These are phyloP conservation scores for Neurospora sp. DNA, from an alignment of 2,329 filamentous ascomycete species.

Conservation along the genomic window DNA sequence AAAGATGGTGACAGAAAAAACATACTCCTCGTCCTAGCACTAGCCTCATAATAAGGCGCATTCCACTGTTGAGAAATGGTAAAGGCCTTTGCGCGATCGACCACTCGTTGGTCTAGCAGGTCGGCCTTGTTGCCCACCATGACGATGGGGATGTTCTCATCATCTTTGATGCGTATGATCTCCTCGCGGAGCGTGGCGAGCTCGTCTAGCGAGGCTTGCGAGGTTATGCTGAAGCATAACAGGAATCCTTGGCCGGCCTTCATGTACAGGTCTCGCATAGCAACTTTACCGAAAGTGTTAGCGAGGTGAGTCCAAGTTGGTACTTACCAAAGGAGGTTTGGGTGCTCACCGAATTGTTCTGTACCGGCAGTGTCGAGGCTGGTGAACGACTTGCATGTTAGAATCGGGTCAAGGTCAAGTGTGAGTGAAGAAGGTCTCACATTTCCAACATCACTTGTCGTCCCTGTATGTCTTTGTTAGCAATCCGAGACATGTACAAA, in stretches of 20 bases:
- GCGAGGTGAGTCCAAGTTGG: background rate
- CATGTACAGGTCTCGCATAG: conserved; percentile 79
- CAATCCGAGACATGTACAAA: background rate
- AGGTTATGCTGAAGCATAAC: conserved; percentile 86
- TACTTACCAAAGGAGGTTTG: background rate
- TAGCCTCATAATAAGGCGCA: conserved; percentile 85
- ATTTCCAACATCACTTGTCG: conserved; percentile 86
- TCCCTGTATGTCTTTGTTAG: conserved; percentile 45
- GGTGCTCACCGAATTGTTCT: conserved; percentile 70
- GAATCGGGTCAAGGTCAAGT: conserved; percentile 14
- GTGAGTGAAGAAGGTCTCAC: conserved; percentile 38
- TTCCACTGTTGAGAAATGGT: conserved; percentile 80
- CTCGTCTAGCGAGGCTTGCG: conserved; percentile 71
- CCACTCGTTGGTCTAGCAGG: conserved; percentile 72
- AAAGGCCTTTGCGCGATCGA: conserved; percentile 71
- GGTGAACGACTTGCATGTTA: conserved; percentile 17
- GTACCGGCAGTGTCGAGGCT: conserved; percentile 84
- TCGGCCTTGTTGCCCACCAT: conserved; percentile 91
- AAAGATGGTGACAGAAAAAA: background rate
- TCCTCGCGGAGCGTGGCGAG: conserved; percentile 74
- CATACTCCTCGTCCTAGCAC: conserved; percentile 63
- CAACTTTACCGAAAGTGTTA: conserved; percentile 33
- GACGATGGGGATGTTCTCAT: conserved; percentile 75
- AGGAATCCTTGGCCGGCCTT: conserved; percentile 88
- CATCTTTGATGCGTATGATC: conserved; percentile 84